These are phyloP conservation scores for Phlebiopsis gigantea DNA, from an alignment of 768 basidiomycete species.

Conservation along the genomic window DNA sequence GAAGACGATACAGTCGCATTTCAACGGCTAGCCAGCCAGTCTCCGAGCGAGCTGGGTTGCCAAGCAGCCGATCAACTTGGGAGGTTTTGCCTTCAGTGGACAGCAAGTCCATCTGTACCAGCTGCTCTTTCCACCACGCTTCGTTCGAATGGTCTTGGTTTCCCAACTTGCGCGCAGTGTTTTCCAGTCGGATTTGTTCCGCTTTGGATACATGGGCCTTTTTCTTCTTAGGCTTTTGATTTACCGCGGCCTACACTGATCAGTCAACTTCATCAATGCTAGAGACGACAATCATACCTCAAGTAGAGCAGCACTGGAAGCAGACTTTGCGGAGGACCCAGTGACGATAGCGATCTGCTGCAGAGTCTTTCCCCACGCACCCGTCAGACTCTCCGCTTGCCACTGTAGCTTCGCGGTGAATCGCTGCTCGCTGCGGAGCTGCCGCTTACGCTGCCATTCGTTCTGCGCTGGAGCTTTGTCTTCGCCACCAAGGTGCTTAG, in stretches of 20 bases:
- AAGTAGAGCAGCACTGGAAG: neutral
- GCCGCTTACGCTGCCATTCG: constrained; percentile 32
- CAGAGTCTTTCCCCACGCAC: constrained; percentile 50
- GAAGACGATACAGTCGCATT: constrained; percentile 44
- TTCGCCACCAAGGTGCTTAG: constrained; percentile 49
- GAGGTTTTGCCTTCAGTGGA: constrained; percentile 27
- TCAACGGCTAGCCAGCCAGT: constrained; percentile 45
- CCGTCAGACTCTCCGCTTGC: constrained; percentile 59
- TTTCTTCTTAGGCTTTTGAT: constrained; percentile 11
- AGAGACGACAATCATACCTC: too few species aligned
- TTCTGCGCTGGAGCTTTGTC: constrained; percentile 25
- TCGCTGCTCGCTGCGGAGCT: constrained; percentile 43
- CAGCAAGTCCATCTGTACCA: constrained; percentile 33
- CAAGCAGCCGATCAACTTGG: constrained; percentile 33
- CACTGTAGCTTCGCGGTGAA: constrained; percentile 53
- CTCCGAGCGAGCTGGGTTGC: constrained; percentile 36
- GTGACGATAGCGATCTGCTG: constrained; percentile 47
- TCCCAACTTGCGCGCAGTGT: constrained; percentile 39
- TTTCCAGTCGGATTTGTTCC: constrained; percentile 40
- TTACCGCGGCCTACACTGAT: neutral
- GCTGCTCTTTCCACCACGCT: constrained; percentile 50
- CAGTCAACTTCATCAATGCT: too few species aligned
- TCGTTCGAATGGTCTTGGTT: constrained; percentile 34
- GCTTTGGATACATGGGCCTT: constrained; percentile 31
- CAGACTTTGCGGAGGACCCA: neutral